Evolutionary conservation across 345 rosid genomes (phyloP).

Genomic region (Tarenaya hassleriana): DNA sequence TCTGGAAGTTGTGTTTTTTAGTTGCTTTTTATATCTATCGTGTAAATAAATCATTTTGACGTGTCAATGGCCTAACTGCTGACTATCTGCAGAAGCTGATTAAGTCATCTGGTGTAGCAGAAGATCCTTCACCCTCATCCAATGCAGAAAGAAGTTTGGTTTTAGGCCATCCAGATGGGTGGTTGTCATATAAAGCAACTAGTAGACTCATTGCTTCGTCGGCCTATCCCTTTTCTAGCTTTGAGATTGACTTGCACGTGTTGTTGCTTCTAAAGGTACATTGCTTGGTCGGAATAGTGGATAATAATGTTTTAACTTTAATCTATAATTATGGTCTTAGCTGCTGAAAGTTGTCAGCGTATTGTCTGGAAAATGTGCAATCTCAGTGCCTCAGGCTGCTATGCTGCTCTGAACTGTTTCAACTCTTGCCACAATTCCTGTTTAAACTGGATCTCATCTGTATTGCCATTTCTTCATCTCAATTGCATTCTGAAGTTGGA

Average conservation of each 20-base stretch:
- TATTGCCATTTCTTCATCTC: no score
- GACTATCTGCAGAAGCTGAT: slow-evolving; percentile 62
- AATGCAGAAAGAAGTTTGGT: slow-evolving; percentile 56
- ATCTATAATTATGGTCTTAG: slow-evolving; percentile 3
- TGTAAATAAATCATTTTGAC: slow-evolving; percentile 18
- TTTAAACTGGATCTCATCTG: no score
- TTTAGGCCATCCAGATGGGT: slow-evolving; percentile 65
- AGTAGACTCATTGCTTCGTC: slow-evolving; percentile 68
- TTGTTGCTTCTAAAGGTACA: slow-evolving; percentile 72
- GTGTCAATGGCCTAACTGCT: slow-evolving; percentile 24
- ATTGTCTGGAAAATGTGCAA: no score
- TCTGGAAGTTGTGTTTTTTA: slow-evolving; percentile 4
- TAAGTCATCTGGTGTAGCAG: slow-evolving; percentile 58
- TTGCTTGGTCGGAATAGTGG: slow-evolving; percentile 17
- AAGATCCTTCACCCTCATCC: slow-evolving; percentile 88
- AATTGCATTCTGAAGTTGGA: no score
- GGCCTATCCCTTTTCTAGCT: slow-evolving; percentile 52
- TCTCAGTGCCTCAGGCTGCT: no score
- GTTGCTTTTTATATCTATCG: slow-evolving; percentile 15
- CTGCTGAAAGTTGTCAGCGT: no score
- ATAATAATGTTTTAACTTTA: slow-evolving; percentile 14
- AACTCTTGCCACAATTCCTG: no score
- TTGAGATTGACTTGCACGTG: slow-evolving; percentile 67
- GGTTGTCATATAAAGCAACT: slow-evolving; percentile 73
- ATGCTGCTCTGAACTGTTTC: no score